Base-by-base conservation (phyloP, 495 filamentous ascomycete species). In the Stereocaulon alpinum region DNA sequence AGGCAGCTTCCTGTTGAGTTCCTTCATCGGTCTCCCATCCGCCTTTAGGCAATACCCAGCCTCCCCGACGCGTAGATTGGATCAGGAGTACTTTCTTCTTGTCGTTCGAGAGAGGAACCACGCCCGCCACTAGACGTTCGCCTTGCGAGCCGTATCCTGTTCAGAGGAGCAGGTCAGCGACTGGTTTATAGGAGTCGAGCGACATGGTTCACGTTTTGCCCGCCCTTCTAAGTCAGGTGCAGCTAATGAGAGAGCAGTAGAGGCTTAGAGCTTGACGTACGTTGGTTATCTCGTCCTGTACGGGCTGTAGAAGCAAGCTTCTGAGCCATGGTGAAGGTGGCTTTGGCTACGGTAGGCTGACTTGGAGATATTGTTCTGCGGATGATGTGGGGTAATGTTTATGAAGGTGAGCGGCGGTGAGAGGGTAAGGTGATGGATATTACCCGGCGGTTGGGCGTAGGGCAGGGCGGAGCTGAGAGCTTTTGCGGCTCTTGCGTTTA, bases 41-140 rank as follows among this genome's bases (percentile, higher is more conserved):
- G 65, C 93, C 93, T 71, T 98, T 98, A 56, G 93, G 93, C 57
- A 98, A 78, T 42, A 98, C 92, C 93, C 94, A 98, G 61, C 88
- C 89, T 59, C 81, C 82, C 62, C 91, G 87, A 55, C 88, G 81
- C 54, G 86, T 89, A 47, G 91, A 96, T 73, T 95, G 88, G 66
- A 97, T 94, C 70, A 98, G 79, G 66, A 98, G 78, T 55, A 98
- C 93, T 72, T 86, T 79, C 61, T 80, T 86, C 67, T 85, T 86
- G 71, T 88, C 85, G 61, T 72, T 61, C 68, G 82, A 87, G 65
- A 85, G 79, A 71, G 94, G 90, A 34, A 98, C 94, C 41, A 97
- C 85, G 60, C 93, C 93, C 45, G 93, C 91, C 60, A 98, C 94
- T 51, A 98, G 85, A 58, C 93, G 85, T 75, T 96, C 91, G 74